Base-by-base conservation (phyloP, 1,139 yeast species). In the Lodderomyces margitis region DNA sequence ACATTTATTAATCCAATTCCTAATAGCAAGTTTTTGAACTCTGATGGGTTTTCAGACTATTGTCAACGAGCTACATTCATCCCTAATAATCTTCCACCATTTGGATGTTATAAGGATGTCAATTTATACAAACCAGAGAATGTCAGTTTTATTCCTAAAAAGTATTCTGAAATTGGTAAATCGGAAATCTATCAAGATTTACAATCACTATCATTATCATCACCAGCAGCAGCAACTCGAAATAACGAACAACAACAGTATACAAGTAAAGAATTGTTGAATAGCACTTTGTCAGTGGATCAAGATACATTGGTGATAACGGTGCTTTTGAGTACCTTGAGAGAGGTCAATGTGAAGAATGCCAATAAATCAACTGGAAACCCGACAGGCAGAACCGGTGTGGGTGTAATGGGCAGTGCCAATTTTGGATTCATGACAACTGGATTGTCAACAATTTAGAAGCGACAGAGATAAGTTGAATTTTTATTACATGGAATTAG, bases 1-100 rank as follows among this genome's bases (percentile, higher is more conserved):
- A 46, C 54, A 21, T 59, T 46, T 45, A 53, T 59, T 1, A 69
- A 66, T 51, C 75, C 70, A 24, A 55, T 46, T 42, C 75, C 69
- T 1, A 46, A 53, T 40, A 61, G 58, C 3, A 33, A 46, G 5
- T 42, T 49, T 32, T 41, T 47, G 1, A 28, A 14, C 5, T 46
- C 39, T 11, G 44, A 44, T 21, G 32, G 32, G 19, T 28, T 28
- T 28, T 28, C 32, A 3, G 16, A 28, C 9, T 28, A n/a, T 15
- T 28, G 32, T 28, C 17, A 28, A 6, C 32, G 32, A 14, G 32
- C 32, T 28, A 28, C 32, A 10, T 64, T 59, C 45, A 55, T 67
- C 11, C 67, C 74, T 14, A 55, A 57, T 44, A 54, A 62, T 21
- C 46, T 62, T 38, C 78, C 77, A 0, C 76, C 76, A 1, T 71